Evolutionary conservation across 2,329 filamentous ascomycete species (phyloP).

Genomic region (Fusarium guadeloupense): DNA sequence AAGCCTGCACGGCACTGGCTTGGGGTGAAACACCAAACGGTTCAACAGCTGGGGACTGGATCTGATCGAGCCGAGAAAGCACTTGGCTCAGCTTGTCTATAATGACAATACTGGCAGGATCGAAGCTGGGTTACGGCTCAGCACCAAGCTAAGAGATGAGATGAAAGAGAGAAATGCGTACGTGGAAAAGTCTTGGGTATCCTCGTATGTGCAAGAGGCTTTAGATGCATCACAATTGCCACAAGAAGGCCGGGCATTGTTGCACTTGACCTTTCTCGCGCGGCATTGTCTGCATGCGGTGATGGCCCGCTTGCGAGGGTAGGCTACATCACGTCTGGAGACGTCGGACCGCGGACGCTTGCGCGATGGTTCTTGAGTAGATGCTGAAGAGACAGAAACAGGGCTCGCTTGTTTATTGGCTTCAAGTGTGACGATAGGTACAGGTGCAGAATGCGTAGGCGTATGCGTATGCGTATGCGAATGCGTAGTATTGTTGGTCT

Average conservation of each 20-base stretch:
- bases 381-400: too few relatives aligned
- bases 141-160: neutral
- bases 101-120: conserved; percentile 18
- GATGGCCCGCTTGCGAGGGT: conserved; percentile 14
- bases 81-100: conserved; percentile 16
- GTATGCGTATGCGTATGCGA: too few relatives aligned
- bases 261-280: conserved; percentile 19
- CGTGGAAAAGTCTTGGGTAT: neutral
- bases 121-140: conserved; percentile 2
- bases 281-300: conserved; percentile 15
- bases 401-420: neutral
- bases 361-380: neutral
- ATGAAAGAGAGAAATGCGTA: neutral
- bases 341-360: neutral
- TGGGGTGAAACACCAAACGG: neutral
- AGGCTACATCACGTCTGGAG: neutral
- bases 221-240: conserved; percentile 1
- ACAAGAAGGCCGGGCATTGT: conserved; percentile 13
- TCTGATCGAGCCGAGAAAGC: conserved; percentile 4
- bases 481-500: neutral
- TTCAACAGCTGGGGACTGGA: neutral
- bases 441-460: too few relatives aligned
- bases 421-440: neutral
- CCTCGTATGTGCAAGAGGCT: neutral
- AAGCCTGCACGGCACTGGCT: neutral